Evolutionary conservation across 345 rosid species (phyloP).

Genomic region (Syzygium jambos): DNA sequence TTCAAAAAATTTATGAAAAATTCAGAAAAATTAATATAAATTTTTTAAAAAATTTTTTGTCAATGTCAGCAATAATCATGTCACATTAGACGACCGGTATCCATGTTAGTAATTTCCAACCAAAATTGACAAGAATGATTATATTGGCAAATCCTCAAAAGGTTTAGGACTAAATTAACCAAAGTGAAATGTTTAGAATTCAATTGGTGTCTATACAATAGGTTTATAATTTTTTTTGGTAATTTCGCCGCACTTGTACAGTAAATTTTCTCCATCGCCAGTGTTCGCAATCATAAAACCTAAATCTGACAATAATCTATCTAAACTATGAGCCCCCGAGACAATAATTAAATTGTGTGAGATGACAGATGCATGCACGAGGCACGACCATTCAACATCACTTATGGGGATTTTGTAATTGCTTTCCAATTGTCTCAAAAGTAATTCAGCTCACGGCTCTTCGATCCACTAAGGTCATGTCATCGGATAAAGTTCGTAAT

Average conservation of each 20-base stretch:
- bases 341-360: neutral
- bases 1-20: neutral
- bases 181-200: neutral
- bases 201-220: accelerated
- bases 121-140: accelerated
- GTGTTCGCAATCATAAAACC: neutral
- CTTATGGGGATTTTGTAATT: neutral
- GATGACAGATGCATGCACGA: neutral
- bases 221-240: neutral
- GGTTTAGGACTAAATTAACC: neutral
- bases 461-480: neutral
- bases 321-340: neutral
- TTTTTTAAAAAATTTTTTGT: neutral
- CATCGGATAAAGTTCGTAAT: neutral
- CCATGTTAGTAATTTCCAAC: accelerated
- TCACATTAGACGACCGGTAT: accelerated
- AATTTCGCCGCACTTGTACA: neutral
- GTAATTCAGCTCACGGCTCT: neutral
- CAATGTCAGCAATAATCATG: accelerated
- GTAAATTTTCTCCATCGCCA: neutral
- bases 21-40: too few species aligned
- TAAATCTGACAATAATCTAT: neutral
- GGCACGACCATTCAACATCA: neutral
- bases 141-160: neutral
- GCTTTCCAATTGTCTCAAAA: neutral